Evolutionary conservation across 768 basidiomycete species (phyloP), one percentile per base, ranked within the genome.

Genomic region (Dioszegia hungarica): DNA sequence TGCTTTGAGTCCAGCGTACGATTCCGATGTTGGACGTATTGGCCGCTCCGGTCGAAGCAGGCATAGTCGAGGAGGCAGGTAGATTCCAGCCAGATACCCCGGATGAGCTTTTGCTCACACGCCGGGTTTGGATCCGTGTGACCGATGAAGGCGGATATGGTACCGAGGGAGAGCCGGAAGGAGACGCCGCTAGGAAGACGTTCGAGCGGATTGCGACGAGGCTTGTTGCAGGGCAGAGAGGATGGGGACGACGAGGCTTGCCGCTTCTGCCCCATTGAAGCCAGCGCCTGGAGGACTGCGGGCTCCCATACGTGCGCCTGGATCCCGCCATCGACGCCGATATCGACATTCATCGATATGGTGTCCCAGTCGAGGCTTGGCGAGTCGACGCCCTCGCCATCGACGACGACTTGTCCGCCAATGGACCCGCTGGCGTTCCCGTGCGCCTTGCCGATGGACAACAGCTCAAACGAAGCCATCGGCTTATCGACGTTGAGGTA

Each of bases 111-210:
- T 53, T 82, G 74, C 36, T 81, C 81, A 52, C 86, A 86, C 0
- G 80, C 76, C 12, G 52, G 88, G 60, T 89, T 89, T 52, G 91
- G 80, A 71, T 94, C 92, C 33, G 82, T 82, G n/a, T 86, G 83
- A 6, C 88, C 87, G 48, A 90, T 70, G 55, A 88, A 84, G 10
- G 88, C 67, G 25, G 85, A 83, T 43, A 87, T 77, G 33, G 82
- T 82, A 1, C 80, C 82, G 40, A 92, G 61, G 0, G 87, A 81
- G 31, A 86, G 20, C 27, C 84, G 82, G 22, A 81, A 64, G 5
- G 80, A 78, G 28, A 86, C 61, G 1, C 89, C 88, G 11, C 78
- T 70, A 1, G 84, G 83, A 20, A 87, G 74, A 29, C 71, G 63
- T 47, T 79, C 78, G 54, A 78, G 62, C 17, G 76, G 46, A 28